phyloP scores from a whole-genome alignment of 352 stramenopile species.

The Globisporangium canariense region DNA sequence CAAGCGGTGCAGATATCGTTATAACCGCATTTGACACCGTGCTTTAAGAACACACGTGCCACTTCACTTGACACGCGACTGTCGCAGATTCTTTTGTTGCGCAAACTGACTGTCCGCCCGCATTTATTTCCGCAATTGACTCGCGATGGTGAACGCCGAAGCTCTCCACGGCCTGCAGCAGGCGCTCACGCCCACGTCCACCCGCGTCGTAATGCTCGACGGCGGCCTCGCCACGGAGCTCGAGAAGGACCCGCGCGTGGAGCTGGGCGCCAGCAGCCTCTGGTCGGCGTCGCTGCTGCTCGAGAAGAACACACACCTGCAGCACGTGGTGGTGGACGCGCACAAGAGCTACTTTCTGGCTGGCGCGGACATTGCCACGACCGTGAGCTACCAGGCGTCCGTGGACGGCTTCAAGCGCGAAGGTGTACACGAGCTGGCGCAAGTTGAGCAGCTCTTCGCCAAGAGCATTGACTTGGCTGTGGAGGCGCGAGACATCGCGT shows the following conservation, averaged over 20 bases:
- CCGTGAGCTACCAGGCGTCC: slow-evolving; percentile 84
- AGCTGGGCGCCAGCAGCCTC: slow-evolving; percentile 48
- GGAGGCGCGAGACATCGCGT: slow-evolving; percentile 56
- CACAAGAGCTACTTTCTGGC: slow-evolving; percentile 77
- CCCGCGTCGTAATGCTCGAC: slow-evolving; percentile 59
- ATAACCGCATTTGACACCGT: too few species aligned
- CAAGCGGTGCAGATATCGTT: neutral
- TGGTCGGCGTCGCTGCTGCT: slow-evolving; percentile 75
- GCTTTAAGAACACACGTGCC: too few species aligned
- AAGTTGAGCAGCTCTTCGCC: slow-evolving; percentile 64
- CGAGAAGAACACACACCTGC: slow-evolving; percentile 44
- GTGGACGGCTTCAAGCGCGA: slow-evolving; percentile 80
- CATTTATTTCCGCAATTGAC: neutral
- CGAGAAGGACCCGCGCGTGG: slow-evolving; percentile 64
- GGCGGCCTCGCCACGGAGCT: slow-evolving; percentile 76
- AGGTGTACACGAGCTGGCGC: slow-evolving; percentile 28
- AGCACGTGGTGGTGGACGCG: slow-evolving; percentile 56
- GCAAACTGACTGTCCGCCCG: neutral
- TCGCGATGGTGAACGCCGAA: slow-evolving; percentile 21
- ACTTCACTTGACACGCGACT: slow-evolving; percentile 1
- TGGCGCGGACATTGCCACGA: slow-evolving; percentile 78
- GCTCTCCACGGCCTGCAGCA: slow-evolving; percentile 34
- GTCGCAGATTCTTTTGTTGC: neutral
- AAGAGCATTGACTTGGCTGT: slow-evolving; percentile 77
- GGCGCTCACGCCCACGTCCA: slow-evolving; percentile 22